Conservation (phyloP, 129 eudicot species). For the Logfia minima region DNA sequence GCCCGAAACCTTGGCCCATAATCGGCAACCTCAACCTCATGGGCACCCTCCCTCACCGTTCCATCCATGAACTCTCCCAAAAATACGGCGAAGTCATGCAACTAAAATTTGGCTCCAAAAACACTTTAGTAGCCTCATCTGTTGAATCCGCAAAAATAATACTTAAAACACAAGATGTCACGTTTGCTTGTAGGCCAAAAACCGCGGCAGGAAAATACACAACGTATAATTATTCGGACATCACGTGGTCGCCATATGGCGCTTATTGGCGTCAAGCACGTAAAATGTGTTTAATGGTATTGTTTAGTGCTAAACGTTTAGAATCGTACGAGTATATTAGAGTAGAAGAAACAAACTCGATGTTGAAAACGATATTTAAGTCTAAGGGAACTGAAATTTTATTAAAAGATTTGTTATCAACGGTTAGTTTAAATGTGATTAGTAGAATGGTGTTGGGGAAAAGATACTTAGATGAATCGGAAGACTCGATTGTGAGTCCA, state of each 20-base stretch:
- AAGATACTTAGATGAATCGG: slow-evolving; percentile 46
- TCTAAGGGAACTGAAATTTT: slow-evolving; percentile 24
- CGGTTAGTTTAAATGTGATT: slow-evolving; percentile 66
- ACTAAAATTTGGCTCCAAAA: slow-evolving; percentile 55
- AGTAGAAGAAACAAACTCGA: slow-evolving; percentile 47
- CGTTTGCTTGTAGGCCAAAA: slow-evolving; percentile 64
- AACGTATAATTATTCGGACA: slow-evolving; percentile 68
- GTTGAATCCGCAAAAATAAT: slow-evolving; percentile 59
- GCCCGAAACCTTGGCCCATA: slow-evolving; percentile 83
- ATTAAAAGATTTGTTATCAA: slow-evolving; percentile 57
- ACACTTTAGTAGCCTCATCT: slow-evolving; percentile 71
- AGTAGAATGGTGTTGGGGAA: slow-evolving; percentile 87
- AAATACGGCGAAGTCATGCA: slow-evolving; percentile 70
- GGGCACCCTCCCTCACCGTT: slow-evolving; percentile 71
- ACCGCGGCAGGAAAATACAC: slow-evolving; percentile 78
- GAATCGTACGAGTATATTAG: slow-evolving; percentile 78
- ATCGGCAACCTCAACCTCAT: slow-evolving; percentile 78
- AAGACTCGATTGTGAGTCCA: slow-evolving; percentile 45
- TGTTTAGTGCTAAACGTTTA: slow-evolving; percentile 62
- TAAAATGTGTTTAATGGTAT: slow-evolving; percentile 70
- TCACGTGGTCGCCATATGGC: slow-evolving; percentile 83
- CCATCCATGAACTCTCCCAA: slow-evolving; percentile 57
- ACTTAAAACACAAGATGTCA: slow-evolving; percentile 66
- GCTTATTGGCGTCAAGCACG: slow-evolving; percentile 82
- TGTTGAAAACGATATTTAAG: slow-evolving; percentile 28